phyloP scores from a whole-genome alignment of 208 protist genomes.

The Vickermania spadyakhi region DNA sequence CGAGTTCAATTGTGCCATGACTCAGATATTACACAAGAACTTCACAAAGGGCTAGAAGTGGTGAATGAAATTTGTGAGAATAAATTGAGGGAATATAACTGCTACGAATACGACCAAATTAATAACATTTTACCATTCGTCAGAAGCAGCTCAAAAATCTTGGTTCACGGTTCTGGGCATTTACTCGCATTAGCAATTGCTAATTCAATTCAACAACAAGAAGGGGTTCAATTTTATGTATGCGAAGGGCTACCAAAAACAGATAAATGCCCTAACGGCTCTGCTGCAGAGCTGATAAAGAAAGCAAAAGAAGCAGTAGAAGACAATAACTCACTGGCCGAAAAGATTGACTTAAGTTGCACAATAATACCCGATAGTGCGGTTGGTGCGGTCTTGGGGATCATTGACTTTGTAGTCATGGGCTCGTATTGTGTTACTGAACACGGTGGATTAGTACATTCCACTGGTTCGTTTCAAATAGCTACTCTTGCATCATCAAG shows the following conservation, averaged over 20 bases:
- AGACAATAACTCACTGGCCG: constrained; percentile 33
- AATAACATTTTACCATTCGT: constrained; percentile 84
- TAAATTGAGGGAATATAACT: constrained; percentile 46
- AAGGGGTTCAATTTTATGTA: constrained; percentile 82
- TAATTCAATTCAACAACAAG: constrained; percentile 62
- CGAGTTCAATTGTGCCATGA: constrained; percentile 50
- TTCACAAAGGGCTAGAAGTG: constrained; percentile 34
- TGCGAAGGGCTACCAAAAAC: constrained; percentile 59
- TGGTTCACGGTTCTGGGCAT: constrained; percentile 74
- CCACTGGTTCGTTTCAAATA: constrained; percentile 96
- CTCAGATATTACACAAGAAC: constrained; percentile 28
- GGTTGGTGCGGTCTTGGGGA: constrained; percentile 74
- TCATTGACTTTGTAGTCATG: constrained; percentile 95
- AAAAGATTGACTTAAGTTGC: constrained; percentile 49
- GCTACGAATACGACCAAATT: constrained; percentile 70
- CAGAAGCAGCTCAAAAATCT: constrained; percentile 55
- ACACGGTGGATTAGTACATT: constrained; percentile 98
- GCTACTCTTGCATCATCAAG: constrained; percentile 92
- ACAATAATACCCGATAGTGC: constrained; percentile 86
- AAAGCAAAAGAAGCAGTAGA: constrained; percentile 47
- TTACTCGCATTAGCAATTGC: constrained; percentile 70
- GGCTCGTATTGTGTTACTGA: constrained; percentile 98
- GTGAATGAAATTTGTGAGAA: constrained; percentile 60
- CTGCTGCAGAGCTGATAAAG: constrained; percentile 36
- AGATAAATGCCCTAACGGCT: constrained; percentile 37